A percentile compares a stretch with the other conserved stretches of the same genome.
phyloP scores from a whole-genome alignment of 441 rosid species.

The Brassica hybrid region DNA sequence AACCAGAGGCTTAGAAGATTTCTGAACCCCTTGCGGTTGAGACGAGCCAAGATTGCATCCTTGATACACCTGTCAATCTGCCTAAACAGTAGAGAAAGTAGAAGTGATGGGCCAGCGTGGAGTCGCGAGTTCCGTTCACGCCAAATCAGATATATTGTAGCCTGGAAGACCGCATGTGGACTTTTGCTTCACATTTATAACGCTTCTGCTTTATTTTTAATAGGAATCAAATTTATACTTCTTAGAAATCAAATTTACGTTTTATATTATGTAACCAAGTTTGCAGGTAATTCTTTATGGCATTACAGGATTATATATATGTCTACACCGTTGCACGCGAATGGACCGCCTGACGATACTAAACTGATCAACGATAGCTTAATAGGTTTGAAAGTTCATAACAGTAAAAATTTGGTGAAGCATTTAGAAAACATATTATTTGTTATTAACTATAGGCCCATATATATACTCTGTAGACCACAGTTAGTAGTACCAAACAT shows the following conservation, averaged over 20 bases:
- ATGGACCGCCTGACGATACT: background rate
- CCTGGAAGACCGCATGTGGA: constrained; percentile 38
- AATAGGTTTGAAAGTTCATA: background rate
- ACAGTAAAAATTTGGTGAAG: background rate
- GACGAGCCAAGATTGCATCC: too few species aligned
- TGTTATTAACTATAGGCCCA: background rate
- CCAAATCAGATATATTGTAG: too few species aligned
- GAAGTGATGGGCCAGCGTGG: too few species aligned
- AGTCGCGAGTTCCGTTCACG: too few species aligned
- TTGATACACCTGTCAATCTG: too few species aligned
- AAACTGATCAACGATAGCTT: background rate
- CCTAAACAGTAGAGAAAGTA: too few species aligned
- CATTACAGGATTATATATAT: background rate
- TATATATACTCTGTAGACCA: background rate
- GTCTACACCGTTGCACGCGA: background rate
- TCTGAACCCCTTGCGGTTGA: too few species aligned
- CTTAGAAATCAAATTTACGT: too few species aligned
- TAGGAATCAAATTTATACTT: background rate
- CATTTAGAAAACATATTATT: background rate
- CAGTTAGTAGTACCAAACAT: background rate
- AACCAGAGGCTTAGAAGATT: background rate
- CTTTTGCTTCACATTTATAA: constrained; percentile 46
- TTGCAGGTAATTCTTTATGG: background rate
- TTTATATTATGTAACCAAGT: too few species aligned
- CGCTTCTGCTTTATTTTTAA: background rate